phyloP scores from a whole-genome alignment of 805 yeast species.

The Jamesozyma lodderae region DNA sequence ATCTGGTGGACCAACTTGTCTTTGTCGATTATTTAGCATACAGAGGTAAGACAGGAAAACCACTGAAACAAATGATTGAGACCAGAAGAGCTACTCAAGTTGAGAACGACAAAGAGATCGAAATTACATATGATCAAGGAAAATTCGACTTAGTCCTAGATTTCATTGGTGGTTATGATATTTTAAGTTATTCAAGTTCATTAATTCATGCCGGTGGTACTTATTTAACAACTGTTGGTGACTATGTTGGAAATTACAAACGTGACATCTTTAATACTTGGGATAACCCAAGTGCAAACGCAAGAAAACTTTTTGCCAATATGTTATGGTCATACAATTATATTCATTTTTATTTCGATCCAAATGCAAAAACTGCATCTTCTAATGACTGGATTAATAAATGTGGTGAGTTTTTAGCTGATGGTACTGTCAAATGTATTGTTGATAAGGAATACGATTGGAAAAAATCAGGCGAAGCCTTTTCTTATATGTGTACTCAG shows the following conservation, averaged over 20 bases:
- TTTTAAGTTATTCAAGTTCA: conserved; percentile 36
- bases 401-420: conserved; percentile 39
- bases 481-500: conserved; percentile 40
- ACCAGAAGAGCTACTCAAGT: conserved; percentile 30
- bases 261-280: conserved; percentile 31
- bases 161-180: conserved; percentile 56
- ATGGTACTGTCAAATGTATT: conserved; percentile 38
- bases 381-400: conserved; percentile 33
- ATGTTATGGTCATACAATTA: conserved; percentile 33
- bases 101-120: conserved; percentile 19
- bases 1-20: conserved; percentile 33
- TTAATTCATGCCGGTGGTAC: conserved; percentile 42
- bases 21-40: conserved; percentile 27
- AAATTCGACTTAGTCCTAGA: conserved; percentile 62
- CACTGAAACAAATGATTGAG: conserved; percentile 27
- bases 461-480: conserved; percentile 47
- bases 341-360: conserved; percentile 30
- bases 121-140: conserved; percentile 30
- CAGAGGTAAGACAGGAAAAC: conserved; percentile 29
- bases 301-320: conserved; percentile 31
- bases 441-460: conserved; percentile 52
- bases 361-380: conserved; percentile 21
- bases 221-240: conserved; percentile 59
- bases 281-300: conserved; percentile 30
- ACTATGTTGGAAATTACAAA: conserved; percentile 36